Base-by-base conservation (phyloP, 2,329 filamentous ascomycete genomes). In the Exophiala aquamarina region DNA sequence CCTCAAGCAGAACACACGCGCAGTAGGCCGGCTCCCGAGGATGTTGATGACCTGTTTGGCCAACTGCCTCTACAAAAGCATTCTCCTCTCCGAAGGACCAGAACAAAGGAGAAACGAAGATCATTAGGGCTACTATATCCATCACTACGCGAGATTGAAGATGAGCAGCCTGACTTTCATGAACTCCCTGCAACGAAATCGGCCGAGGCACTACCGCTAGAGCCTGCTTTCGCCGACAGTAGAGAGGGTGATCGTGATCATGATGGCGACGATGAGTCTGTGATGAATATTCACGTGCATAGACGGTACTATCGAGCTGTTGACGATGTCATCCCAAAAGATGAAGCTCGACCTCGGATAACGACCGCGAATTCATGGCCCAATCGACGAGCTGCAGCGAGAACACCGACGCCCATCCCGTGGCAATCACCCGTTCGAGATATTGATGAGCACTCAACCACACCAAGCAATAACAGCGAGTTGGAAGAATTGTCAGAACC, bases 21-120 rank as follows among this genome's bases (percentile, higher is more conserved):
- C 11, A 14, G 39, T 20, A 40, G 26, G n/a, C 35, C 17, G 18
- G 5, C 10, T 17, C 20, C 40, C 10, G 14, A 9, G 13, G 26
- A 44, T 35, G 3, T 26, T 11, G 39, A 49, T 19, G 33, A 49
- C 10, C 21, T 14, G n/a, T 31, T 19, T 19, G 37, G 41, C 5
- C 41, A 21, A 15, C 38, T 44, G 13, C 47, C 47, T 15, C n/a
- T 42, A 4, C 47, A 42, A 18, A 46, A 20, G 10, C 32, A 41
- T 18, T 41, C 41, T 3, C 38, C 40, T 6, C 31, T 46, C 5
- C 42, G 17, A 7, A 9, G 32, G 6, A n/a, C 32, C 8, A n/a
- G 32, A 6, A 6, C 32, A 5, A 34, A 14, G 14, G 17, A 26
- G 6, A 20, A 15, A 29, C 8, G 17, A 29, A 33, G 14, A 26